Percentiles rank a stretch among this genome's conserved stretches.
These are phyloP conservation scores for Isochrysis galbana DNA, from an alignment of 78 protist genomes.

Conservation along the genomic window DNA sequence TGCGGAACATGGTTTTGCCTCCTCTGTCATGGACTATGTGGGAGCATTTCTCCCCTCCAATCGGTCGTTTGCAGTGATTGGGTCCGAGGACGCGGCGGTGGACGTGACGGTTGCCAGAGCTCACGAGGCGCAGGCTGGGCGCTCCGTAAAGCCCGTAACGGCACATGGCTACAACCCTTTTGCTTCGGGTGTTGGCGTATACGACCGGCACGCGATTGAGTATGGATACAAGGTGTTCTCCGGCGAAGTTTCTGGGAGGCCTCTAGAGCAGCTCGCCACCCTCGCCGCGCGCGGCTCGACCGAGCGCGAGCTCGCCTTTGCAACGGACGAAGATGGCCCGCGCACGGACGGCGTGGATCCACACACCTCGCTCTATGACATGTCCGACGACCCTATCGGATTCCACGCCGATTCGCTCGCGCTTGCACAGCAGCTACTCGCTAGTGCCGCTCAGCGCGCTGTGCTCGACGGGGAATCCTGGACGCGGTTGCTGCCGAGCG, in stretches of 20 bases:
- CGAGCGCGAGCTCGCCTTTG: background rate
- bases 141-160: background rate
- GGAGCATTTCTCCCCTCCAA: background rate
- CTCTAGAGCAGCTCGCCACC: background rate
- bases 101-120: background rate
- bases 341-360: background rate
- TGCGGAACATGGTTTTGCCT: background rate
- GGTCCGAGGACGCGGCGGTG: background rate
- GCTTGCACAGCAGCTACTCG: background rate
- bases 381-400: background rate
- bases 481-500: background rate
- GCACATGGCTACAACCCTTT: background rate
- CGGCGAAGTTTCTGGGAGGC: background rate
- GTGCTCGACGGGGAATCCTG: background rate
- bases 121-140: background rate
- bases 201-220: background rate
- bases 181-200: background rate
- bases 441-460: background rate
- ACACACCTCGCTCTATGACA: background rate
- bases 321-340: slow-evolving; percentile 5
- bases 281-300: background rate
- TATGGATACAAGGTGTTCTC: background rate
- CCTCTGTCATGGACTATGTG: slow-evolving; percentile 16
- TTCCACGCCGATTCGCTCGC: background rate
- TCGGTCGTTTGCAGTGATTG: background rate